Base-by-base conservation (phyloP, 2,329 filamentous ascomycete species). In the Fusarium succisae region DNA sequence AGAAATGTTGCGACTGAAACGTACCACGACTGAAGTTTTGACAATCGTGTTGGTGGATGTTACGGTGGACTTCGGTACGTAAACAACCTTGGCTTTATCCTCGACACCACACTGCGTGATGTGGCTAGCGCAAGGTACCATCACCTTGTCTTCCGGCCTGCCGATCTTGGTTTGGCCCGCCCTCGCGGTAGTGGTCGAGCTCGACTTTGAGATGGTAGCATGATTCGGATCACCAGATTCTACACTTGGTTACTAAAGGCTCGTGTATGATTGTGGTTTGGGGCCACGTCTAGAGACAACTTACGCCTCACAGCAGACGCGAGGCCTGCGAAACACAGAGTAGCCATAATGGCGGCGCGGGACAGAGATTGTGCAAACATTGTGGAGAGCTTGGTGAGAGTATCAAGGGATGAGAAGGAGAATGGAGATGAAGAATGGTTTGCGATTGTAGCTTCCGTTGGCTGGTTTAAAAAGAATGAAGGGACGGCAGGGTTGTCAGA, bases 231-330 rank as follows among this genome's bases (percentile, higher is more conserved):
- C 51, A 2, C 48, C 30, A 8, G 48, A 53, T 1, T 38, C 51
- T 55, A 2, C 5, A 3, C 10, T 18, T 55, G 3, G 35, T 55
- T 28, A 55, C 20, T 28, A 1, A 28, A 8, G 0, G 51, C 8
- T 3, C 35, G 0, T n/a, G 15, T 17, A n/a, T 7, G 14, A 22
- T 9, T 26, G 7, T 7, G 3, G 4, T 8, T 14, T 28, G 10
- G 18, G 5, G 17, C 2, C 2, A 5, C 13, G 24, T 15, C 14
- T 3, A 13, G 14, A 8, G 11, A 28, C 0, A 17, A 12, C 35
- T 54, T n/a, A 54, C 51, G 5, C 1, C n/a, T 28, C 20, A 13
- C 24, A 14, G 51, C 51, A n/a, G 51, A 54, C 24, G 6, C 14
- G 2, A 54, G 0, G 14, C 51, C 51, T 10, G 24, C 20, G 8